Base-by-base conservation (phyloP, 768 basidiomycete genomes). In the Leccinum rimulosum region DNA sequence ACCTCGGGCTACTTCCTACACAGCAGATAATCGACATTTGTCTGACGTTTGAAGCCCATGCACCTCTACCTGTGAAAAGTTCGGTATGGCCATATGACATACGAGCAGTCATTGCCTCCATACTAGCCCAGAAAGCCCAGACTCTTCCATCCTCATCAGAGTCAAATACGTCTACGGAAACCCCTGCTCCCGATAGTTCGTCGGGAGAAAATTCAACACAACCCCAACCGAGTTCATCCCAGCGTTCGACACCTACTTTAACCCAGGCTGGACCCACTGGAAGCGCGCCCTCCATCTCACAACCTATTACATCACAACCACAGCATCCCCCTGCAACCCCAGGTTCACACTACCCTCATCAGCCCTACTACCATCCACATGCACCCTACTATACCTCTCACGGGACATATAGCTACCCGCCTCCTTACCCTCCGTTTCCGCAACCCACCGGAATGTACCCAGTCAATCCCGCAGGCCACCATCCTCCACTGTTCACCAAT, bases 1-100 rank as follows among this genome's bases (percentile, higher is more conserved):
- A 92, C 75, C 78, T 93, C 47, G 78, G 80, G 25, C 79, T 89
- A 22, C 79, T 93, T 8, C 80, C 85, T 25, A 83, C 80, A 22
- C 79, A 82, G 49, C 88, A 91, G 74, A 80, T 92, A 68, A 89
- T 92, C 68, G 90, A 91, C 64, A 84, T 92, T 66, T 91, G 88
- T 69, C 78, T 92, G 60, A 79, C 80, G 38, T 85, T 89, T 66
- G 87, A 91, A 65, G 70, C 83, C 9, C 81, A 91, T 76, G 84
- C 85, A 14, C 84, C 88, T 12, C 75, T 80, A 40, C 85, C 86
- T 61, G 69, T 88, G 54, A 86, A 83, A 71, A 78, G 77, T 57
- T 75, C 84, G n/a, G 74, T 91, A 72, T 91, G 89, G 89, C 89
- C 89, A 11, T 72, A 76, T 35, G 86, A 91, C 68, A 77, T 92